These are phyloP conservation scores for Trichosphaerium sp. DNA, from an alignment of 78 protist genomes.

Conservation along the genomic window DNA sequence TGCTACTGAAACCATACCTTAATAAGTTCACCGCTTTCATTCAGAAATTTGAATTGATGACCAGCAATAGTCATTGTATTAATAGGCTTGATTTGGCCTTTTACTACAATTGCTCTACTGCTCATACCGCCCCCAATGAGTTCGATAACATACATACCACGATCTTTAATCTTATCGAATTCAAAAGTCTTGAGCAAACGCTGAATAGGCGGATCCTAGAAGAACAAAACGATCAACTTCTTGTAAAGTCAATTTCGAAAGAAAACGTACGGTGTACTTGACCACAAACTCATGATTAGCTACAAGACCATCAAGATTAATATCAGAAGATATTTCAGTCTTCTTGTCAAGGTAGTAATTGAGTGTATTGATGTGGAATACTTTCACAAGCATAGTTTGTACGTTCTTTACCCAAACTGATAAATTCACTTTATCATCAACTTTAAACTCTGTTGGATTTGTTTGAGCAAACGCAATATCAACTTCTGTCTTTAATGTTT, in stretches of 20 bases:
- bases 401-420: constrained; percentile 25
- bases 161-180: constrained; percentile 19
- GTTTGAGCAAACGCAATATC: constrained; percentile 20
- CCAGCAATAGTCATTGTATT: neutral
- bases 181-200: neutral
- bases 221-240: too few species aligned
- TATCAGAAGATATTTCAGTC: neutral
- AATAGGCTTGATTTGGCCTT: constrained; percentile 11
- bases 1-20: too few species aligned
- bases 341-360: constrained; percentile 16
- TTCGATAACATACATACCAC: constrained; percentile 32
- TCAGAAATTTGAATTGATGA: constrained; percentile 10
- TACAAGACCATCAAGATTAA: constrained; percentile 38
- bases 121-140: constrained; percentile 42
- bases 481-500: constrained; percentile 12
- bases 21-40: constrained; percentile 19
- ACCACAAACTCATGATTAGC: constrained; percentile 11
- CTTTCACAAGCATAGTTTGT: constrained; percentile 12
- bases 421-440: constrained; percentile 19
- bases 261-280: constrained; percentile 11
- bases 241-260: too few species aligned
- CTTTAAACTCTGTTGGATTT: constrained; percentile 8
- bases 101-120: constrained; percentile 15
- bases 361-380: constrained; percentile 33
- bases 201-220: constrained; percentile 9